Conservation (phyloP, 2,329 filamentous ascomycete genomes). For the Monosporascus ibericus region DNA sequence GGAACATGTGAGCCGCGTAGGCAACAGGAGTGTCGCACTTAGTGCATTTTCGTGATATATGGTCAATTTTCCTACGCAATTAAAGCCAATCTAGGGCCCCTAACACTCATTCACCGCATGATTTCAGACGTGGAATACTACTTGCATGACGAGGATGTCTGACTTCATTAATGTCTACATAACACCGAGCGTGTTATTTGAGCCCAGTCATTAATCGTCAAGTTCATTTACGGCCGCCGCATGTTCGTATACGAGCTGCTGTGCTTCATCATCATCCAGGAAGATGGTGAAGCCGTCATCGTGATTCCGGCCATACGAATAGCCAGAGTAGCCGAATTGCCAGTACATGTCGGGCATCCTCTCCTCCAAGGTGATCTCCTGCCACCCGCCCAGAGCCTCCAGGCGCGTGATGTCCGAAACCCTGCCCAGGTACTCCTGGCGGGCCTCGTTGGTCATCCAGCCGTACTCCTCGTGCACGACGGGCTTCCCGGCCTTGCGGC, state of each 20-base stretch:
- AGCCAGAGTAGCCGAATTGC: conserved; percentile 47
- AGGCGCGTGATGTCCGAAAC: conserved; percentile 36
- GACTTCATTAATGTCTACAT: too few species aligned
- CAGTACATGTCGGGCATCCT: conserved; percentile 49
- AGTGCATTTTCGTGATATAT: too few species aligned
- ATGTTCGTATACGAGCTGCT: conserved; percentile 37
- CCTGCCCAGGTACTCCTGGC: conserved; percentile 38
- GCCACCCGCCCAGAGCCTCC: conserved; percentile 43
- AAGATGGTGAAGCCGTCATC: conserved; percentile 53
- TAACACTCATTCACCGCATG: too few species aligned
- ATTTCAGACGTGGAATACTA: too few species aligned
- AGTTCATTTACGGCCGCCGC: conserved; percentile 33
- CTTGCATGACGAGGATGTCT: too few species aligned
- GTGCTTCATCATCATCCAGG: conserved; percentile 42
- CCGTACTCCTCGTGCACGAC: conserved; percentile 52
- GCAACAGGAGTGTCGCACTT: too few species aligned
- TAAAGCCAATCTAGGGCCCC: too few species aligned
- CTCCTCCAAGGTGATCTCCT: conserved; percentile 39
- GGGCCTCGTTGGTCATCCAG: conserved; percentile 44
- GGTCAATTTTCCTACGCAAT: too few species aligned
- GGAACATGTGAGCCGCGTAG: conserved; percentile 10
- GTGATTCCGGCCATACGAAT: conserved; percentile 47
- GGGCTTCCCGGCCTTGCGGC: conserved; percentile 38
- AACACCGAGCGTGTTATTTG: too few species aligned
- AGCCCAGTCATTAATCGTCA: conserved; percentile 6